Conservation (phyloP, 306 rosid species). For the Glycine soja region DNA sequence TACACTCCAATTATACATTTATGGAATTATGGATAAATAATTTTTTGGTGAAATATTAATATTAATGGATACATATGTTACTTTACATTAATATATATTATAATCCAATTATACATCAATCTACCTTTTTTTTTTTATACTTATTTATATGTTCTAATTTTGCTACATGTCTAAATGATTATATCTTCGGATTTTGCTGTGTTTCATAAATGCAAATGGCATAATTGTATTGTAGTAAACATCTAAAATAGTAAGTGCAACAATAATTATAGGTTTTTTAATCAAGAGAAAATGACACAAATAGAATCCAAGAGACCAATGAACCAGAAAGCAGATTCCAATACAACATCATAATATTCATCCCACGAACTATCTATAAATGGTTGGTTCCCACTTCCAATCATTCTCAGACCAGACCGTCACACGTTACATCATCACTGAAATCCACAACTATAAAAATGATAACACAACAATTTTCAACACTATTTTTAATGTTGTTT, state of each 20-base stretch:
- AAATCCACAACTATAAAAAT: slow-evolving; percentile 10
- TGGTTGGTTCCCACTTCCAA: slow-evolving; percentile 16
- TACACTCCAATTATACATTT: too few species aligned
- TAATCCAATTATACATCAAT: background rate
- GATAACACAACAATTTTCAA: background rate
- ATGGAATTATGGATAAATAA: too few species aligned
- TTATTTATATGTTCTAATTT: background rate
- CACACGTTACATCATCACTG: slow-evolving; percentile 15
- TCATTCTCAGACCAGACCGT: background rate
- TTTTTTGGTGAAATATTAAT: too few species aligned
- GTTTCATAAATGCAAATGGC: background rate
- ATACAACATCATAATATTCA: slow-evolving; percentile 7
- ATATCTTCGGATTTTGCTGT: background rate
- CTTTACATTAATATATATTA: too few species aligned
- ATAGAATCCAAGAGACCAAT: slow-evolving; percentile 10
- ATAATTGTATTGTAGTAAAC: background rate
- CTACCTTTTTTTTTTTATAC: background rate
- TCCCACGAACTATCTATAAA: slow-evolving; percentile 2
- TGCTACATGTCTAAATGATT: background rate
- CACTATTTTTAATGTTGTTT: background rate
- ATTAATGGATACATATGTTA: too few species aligned
- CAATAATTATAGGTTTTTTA: background rate
- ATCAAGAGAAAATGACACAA: slow-evolving; percentile 7
- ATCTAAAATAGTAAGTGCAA: background rate
- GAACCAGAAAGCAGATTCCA: slow-evolving; percentile 14